Conservation (phyloP, 768 basidiomycete genomes). For the Coprinopsis cinerea region DNA sequence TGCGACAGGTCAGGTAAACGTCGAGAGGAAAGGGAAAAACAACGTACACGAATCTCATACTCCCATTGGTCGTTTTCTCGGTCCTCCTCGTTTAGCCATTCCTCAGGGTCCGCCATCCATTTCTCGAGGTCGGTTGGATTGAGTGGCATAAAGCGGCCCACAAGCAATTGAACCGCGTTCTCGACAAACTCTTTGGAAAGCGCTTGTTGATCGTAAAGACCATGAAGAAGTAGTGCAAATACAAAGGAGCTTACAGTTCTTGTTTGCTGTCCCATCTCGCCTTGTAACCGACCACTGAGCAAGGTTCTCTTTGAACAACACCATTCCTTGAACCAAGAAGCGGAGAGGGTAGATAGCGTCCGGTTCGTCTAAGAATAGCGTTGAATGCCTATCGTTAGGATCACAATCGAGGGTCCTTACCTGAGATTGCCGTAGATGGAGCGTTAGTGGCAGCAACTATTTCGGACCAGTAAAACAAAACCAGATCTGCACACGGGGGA, state of each 20-base stretch:
- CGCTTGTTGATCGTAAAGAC: slow-evolving; percentile 29
- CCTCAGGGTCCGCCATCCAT: slow-evolving; percentile 88
- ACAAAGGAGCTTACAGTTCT: slow-evolving; percentile 39
- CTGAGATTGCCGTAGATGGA: slow-evolving; percentile 47
- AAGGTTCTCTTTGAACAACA: slow-evolving; percentile 78
- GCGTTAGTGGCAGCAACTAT: slow-evolving; percentile 65
- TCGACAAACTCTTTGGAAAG: slow-evolving; percentile 67
- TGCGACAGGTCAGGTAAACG: background rate
- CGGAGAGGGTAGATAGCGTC: slow-evolving; percentile 69
- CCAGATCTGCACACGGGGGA: slow-evolving; percentile 57
- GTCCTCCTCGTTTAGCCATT: slow-evolving; percentile 89
- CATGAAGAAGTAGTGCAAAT: background rate
- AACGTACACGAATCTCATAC: slow-evolving; percentile 78
- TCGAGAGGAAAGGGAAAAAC: background rate
- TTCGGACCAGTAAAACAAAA: slow-evolving; percentile 79
- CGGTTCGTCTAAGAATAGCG: slow-evolving; percentile 59
- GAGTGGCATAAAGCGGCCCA: slow-evolving; percentile 82
- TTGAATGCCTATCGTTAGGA: too few relatives aligned
- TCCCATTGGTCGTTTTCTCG: slow-evolving; percentile 91
- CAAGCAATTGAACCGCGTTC: slow-evolving; percentile 66
- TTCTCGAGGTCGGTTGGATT: slow-evolving; percentile 74
- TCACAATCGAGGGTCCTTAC: too few relatives aligned
- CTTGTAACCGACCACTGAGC: slow-evolving; percentile 68
- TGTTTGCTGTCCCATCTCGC: slow-evolving; percentile 54
- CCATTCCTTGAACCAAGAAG: slow-evolving; percentile 79